Conservation (phyloP, 2,329 filamentous ascomycete genomes). For the Colletotrichum graminicola region DNA sequence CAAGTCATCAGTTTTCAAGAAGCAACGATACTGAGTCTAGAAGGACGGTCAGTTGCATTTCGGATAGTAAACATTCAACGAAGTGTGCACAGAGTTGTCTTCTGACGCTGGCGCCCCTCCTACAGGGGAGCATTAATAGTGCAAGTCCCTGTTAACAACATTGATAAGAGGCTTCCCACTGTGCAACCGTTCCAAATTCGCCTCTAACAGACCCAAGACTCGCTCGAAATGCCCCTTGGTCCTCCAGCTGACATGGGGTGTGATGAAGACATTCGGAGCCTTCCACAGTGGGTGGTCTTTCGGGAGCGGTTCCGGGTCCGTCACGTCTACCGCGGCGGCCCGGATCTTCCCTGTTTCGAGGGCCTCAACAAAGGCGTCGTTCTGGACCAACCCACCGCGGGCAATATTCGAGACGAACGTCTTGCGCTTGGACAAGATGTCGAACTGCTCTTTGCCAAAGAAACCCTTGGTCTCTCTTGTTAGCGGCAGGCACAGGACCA, state of each 20-base stretch:
- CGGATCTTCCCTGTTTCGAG: slow-evolving; percentile 56
- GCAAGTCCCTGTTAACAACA: slow-evolving; percentile 44
- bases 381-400: slow-evolving; percentile 61
- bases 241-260: slow-evolving; percentile 54
- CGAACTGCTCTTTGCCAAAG: slow-evolving; percentile 60
- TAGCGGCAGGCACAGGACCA: slow-evolving; percentile 58
- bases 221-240: slow-evolving; percentile 43
- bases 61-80: background rate
- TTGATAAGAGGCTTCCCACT: slow-evolving; percentile 48
- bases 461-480: slow-evolving; percentile 53
- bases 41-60: background rate
- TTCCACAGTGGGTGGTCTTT: slow-evolving; percentile 73
- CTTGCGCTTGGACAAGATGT: slow-evolving; percentile 54
- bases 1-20: too few relatives aligned
- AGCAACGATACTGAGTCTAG: background rate
- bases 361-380: slow-evolving; percentile 67
- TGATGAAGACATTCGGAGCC: slow-evolving; percentile 72
- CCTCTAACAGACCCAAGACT: slow-evolving; percentile 46
- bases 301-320: slow-evolving; percentile 79
- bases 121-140: slow-evolving; percentile 41
- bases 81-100: background rate
- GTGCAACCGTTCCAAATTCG: slow-evolving; percentile 49
- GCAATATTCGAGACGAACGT: slow-evolving; percentile 76
- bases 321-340: slow-evolving; percentile 78
- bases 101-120: background rate